Conservation (phyloP, 192 early-diverging fungal genomes). For the Gonapodya prolifera region DNA sequence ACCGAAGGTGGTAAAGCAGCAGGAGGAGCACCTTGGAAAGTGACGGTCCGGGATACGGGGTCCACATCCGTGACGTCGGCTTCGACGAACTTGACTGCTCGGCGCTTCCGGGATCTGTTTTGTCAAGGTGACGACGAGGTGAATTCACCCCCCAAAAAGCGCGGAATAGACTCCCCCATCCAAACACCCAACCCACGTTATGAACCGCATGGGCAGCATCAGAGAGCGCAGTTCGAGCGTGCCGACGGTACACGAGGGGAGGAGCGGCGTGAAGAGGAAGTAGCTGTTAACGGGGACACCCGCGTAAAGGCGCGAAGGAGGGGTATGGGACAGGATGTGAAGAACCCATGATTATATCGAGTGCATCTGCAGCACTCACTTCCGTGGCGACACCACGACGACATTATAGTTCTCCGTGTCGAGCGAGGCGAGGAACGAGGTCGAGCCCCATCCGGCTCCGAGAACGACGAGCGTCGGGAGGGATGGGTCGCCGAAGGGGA, state of each 20-base stretch:
- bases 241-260: constrained; percentile 55
- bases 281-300: no score
- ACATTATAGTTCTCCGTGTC: constrained; percentile 73
- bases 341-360: no score
- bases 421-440: constrained; percentile 54
- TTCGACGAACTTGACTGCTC: constrained; percentile 76
- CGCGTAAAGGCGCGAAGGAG: no score
- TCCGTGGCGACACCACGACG: constrained; percentile 42
- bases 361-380: no score
- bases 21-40: constrained; percentile 44
- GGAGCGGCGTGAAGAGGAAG: constrained; percentile 56
- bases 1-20: constrained; percentile 2
- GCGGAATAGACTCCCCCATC: no score
- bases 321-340: no score
- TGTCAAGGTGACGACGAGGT: no score
- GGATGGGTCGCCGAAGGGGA: background rate
- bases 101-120: no score
- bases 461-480: constrained; percentile 8
- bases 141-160: no score
- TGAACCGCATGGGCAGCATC: constrained; percentile 74
- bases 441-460: constrained; percentile 20
- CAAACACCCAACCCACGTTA: no score
- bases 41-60: constrained; percentile 61
- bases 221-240: constrained; percentile 77
- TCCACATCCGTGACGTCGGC: constrained; percentile 85